Evolutionary conservation across 352 stramenopile species (phyloP), one percentile per base, ranked within the genome.

Genomic region (Thalassiosira ordinaria): DNA sequence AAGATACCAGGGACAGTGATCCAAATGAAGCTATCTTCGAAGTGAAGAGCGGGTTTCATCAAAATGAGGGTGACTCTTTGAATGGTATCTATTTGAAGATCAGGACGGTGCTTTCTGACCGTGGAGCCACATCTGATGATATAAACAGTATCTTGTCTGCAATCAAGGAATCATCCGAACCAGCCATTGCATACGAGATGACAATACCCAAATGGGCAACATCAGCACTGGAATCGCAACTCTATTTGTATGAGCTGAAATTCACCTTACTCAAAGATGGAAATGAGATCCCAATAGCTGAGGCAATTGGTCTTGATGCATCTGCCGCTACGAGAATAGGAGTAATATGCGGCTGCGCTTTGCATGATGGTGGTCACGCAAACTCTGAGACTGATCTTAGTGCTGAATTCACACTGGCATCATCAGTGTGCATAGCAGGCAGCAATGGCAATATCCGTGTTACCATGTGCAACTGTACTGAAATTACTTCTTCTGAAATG

Each of bases 181-280:
- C 47, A 57, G 16, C n/a, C 8, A 41, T 66, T 33, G 9, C 20
- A 35, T 74, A 52, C 49, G 67, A 74, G 52, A 52, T 41, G 11
- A 46, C 31, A 22, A 13, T 84, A 11, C 75, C 75, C 13, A 14
- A 33, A 6, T 84, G 75, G 75, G 41, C 75, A 46, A 72, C 52
- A 16, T 41, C 60, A 35, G 56, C 46, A 16, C 44, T 82, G 7
- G 74, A 69, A 63, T 53, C 26, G 1, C 24, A 55, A 22, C 22
- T 61, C 24, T 85, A 68, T 39, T 56, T 85, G 24, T 77, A 81
- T 33, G 70, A 85, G 46, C 41, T 85, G 49, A 55, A 74, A 13
- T 84, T 84, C 65, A 26, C n/a, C 18, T n/a, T 47, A 13, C 26
- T 5, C 2, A 59, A 77, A 22, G 24, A 41, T 20, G 20, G 49